Evolutionary conservation across 2,329 filamentous ascomycete genomes (phyloP).

Genomic region (Microsporum ferrugineum): DNA sequence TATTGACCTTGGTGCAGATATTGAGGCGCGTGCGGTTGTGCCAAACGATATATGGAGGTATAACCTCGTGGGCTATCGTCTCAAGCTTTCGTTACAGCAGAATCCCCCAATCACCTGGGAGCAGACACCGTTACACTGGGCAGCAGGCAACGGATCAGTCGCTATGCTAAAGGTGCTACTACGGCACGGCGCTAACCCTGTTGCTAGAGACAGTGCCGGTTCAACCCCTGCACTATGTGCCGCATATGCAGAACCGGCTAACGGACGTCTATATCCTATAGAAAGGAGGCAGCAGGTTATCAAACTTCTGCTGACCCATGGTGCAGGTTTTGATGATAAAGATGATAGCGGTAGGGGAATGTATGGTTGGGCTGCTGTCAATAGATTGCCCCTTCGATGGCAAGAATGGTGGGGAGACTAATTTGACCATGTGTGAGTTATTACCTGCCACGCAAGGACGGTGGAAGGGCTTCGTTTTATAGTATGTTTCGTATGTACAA

Average conservation of each 20-base stretch:
- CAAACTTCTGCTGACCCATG: not conserved
- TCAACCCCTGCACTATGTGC: constrained; percentile 2
- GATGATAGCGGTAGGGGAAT: not conserved
- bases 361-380: not conserved
- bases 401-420: not conserved
- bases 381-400: not conserved
- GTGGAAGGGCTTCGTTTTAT: too few relatives aligned
- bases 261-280: not conserved
- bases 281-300: not conserved
- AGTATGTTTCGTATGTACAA: too few relatives aligned
- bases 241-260: not conserved
- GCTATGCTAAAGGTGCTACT: not conserved
- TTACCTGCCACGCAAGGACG: too few relatives aligned
- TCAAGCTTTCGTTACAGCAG: not conserved
- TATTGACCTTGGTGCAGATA: not conserved
- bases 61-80: not conserved
- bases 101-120: not conserved
- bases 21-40: not conserved
- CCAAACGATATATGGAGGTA: not conserved
- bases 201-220: constrained; percentile 1
- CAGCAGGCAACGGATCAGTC: not conserved
- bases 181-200: not conserved
- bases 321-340: not conserved
- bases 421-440: too few relatives aligned
- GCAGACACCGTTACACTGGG: not conserved